Evolutionary conservation across 2,329 filamentous ascomycete genomes (phyloP).

Genomic region (Colletotrichum salicis): DNA sequence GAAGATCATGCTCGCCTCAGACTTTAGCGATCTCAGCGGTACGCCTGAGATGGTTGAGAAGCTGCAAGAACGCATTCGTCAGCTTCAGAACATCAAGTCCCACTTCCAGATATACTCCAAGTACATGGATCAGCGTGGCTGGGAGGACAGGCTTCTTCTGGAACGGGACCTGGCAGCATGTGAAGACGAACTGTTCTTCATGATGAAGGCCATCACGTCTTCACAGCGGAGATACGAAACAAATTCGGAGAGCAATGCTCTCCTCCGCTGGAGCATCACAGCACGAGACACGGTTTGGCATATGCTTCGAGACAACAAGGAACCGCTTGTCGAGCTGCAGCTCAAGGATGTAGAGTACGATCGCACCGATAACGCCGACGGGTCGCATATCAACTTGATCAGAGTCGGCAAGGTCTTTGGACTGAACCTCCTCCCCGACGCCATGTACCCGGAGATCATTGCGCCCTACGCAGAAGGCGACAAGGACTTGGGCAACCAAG

Average conservation of each 20-base stretch:
- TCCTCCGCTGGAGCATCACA: constrained; percentile 93
- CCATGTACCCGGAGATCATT: constrained; percentile 96
- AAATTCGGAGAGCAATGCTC: constrained; percentile 77
- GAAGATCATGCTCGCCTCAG: constrained; percentile 98
- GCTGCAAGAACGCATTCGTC: constrained; percentile 90
- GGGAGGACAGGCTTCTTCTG: constrained; percentile 89
- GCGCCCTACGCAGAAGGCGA: constrained; percentile 83
- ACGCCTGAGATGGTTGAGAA: constrained; percentile 92
- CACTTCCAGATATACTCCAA: constrained; percentile 94
- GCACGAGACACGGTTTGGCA: constrained; percentile 98
- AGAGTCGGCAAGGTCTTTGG: constrained; percentile 90
- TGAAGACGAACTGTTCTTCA: constrained; percentile 98
- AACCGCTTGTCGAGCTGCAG: constrained; percentile 92
- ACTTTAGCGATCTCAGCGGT: constrained; percentile 96
- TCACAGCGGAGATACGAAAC: constrained; percentile 88
- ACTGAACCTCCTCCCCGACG: constrained; percentile 88
- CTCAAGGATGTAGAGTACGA: constrained; percentile 92
- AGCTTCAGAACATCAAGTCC: constrained; percentile 94
- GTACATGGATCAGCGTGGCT: constrained; percentile 86
- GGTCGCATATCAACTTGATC: constrained; percentile 92
- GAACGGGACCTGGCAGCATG: constrained; percentile 89
- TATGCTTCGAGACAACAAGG: constrained; percentile 85
- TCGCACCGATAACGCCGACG: constrained; percentile 95
- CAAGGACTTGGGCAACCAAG: constrained; percentile 69
- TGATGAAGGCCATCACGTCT: constrained; percentile 99